Percentiles rank a stretch among this genome's conserved stretches.
phyloP scores from a whole-genome alignment of 169 alveolate genomes.

The Eimeria falciformis region DNA sequence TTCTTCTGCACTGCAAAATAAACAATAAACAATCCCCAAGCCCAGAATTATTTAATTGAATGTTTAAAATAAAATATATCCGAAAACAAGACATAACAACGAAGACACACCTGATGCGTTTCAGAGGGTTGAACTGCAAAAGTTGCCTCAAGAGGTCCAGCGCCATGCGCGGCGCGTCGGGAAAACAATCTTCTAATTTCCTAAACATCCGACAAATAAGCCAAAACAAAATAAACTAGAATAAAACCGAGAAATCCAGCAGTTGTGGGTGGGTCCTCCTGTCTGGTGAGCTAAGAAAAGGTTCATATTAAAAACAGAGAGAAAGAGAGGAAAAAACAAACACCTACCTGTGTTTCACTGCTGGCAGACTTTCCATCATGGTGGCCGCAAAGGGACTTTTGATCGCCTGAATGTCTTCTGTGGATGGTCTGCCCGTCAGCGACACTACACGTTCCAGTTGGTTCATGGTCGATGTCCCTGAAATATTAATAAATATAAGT shows the following conservation, averaged over 20 bases:
- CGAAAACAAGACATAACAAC: too few relatives aligned
- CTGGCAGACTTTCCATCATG: constrained; percentile 89
- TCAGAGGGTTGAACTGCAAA: constrained; percentile 92
- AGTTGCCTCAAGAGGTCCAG: constrained; percentile 91
- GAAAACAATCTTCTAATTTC: constrained; percentile 81
- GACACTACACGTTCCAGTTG: constrained; percentile 95
- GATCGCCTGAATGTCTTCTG: constrained; percentile 91
- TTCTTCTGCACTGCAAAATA: constrained; percentile 90
- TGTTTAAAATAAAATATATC: too few relatives aligned
- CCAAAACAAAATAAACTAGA: neutral
- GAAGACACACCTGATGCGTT: constrained; percentile 83
- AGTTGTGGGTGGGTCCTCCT: neutral
- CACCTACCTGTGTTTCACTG: constrained; percentile 57
- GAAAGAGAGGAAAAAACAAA: neutral
- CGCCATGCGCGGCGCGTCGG: constrained; percentile 87
- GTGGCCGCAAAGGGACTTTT: constrained; percentile 90
- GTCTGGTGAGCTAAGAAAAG: neutral
- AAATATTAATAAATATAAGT: too few relatives aligned
- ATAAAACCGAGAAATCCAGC: constrained; percentile 30
- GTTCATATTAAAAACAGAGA: neutral
- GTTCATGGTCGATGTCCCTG: constrained; percentile 96
- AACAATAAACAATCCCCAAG: neutral
- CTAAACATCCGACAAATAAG: constrained; percentile 55
- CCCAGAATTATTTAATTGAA: too few relatives aligned
- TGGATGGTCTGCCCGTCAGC: constrained; percentile 94